Evolutionary conservation across 495 filamentous ascomycete species (phyloP).

Genomic region (Penicillium desertorum): DNA sequence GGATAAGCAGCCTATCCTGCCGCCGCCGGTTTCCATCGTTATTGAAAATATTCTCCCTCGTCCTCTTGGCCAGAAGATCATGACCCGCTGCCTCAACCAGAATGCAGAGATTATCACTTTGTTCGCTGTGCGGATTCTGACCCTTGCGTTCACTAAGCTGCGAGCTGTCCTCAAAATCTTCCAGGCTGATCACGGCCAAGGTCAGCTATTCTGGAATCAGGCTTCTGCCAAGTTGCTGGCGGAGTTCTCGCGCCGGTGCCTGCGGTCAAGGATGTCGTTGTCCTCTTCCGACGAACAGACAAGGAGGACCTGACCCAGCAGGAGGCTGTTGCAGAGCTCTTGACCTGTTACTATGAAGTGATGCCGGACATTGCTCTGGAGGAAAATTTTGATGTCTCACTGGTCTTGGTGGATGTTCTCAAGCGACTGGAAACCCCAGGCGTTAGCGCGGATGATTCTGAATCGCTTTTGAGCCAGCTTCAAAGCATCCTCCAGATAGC

Average conservation of each 20-base stretch:
- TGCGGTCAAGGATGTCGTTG: conserved; percentile 70
- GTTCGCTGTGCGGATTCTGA: conserved; percentile 76
- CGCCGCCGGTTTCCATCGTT: conserved; percentile 71
- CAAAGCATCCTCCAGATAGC: conserved; percentile 77
- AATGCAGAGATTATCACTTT: conserved; percentile 74
- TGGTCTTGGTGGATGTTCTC: conserved; percentile 66
- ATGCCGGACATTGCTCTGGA: conserved; percentile 76
- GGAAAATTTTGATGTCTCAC: conserved; percentile 82
- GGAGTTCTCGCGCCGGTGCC: conserved; percentile 77
- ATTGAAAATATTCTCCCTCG: conserved; percentile 86
- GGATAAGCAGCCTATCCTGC: conserved; percentile 50
- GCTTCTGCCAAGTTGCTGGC: conserved; percentile 62
- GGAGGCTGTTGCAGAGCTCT: conserved; percentile 70
- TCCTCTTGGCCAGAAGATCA: conserved; percentile 71
- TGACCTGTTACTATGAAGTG: conserved; percentile 77
- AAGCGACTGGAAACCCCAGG: conserved; percentile 46
- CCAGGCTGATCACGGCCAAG: conserved; percentile 37
- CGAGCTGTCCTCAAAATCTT: conserved; percentile 50
- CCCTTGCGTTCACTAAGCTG: conserved; percentile 76
- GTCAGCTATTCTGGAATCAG: conserved; percentile 61
- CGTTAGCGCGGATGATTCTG: conserved; percentile 37
- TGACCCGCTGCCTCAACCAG: conserved; percentile 75
- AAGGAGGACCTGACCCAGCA: conserved; percentile 70
- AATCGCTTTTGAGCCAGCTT: conserved; percentile 64
- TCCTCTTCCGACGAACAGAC: conserved; percentile 62